Evolutionary conservation across 2,329 filamentous ascomycete genomes (phyloP).

Genomic region (Sphaerostilbella broomeana): DNA sequence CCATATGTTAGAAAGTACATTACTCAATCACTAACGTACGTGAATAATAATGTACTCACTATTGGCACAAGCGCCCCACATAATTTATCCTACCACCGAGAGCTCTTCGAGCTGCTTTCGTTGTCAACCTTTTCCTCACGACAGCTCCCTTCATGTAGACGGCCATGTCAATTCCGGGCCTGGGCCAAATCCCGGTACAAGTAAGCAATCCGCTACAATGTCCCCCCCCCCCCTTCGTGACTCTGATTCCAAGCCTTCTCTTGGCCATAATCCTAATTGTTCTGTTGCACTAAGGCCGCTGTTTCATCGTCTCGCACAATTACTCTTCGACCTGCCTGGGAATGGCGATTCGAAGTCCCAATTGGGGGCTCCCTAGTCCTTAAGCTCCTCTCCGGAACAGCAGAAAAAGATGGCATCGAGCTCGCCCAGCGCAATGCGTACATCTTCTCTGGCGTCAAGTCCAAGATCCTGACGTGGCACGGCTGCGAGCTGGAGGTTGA

Average conservation of each 20-base stretch:
- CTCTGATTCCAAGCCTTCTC: conserved; percentile 16
- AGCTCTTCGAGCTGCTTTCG: neutral
- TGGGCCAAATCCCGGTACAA: conserved; percentile 60
- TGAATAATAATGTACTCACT: no score
- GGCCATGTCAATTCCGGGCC: conserved; percentile 65
- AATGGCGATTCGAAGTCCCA: conserved; percentile 74
- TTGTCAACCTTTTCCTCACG: neutral
- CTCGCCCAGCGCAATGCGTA: conserved; percentile 76
- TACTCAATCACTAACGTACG: no score
- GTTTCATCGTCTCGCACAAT: conserved; percentile 39
- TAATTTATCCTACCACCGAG: neutral
- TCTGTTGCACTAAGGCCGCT: conserved; percentile 26
- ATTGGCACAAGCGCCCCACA: no score
- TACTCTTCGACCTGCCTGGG: conserved; percentile 56
- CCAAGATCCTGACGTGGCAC: conserved; percentile 86
- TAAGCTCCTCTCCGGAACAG: conserved; percentile 71
- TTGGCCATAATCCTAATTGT: no score
- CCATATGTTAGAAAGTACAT: no score
- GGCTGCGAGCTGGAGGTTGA: conserved; percentile 80
- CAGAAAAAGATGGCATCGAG: conserved; percentile 93
- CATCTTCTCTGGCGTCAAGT: conserved; percentile 73
- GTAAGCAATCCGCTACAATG: conserved; percentile 31
- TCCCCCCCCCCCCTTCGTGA: neutral
- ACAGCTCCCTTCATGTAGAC: conserved; percentile 26
- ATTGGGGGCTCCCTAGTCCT: conserved; percentile 37